These are phyloP conservation scores for Fraxinus greggii DNA, from an alignment of 305 asterid species.

Conservation along the genomic window DNA sequence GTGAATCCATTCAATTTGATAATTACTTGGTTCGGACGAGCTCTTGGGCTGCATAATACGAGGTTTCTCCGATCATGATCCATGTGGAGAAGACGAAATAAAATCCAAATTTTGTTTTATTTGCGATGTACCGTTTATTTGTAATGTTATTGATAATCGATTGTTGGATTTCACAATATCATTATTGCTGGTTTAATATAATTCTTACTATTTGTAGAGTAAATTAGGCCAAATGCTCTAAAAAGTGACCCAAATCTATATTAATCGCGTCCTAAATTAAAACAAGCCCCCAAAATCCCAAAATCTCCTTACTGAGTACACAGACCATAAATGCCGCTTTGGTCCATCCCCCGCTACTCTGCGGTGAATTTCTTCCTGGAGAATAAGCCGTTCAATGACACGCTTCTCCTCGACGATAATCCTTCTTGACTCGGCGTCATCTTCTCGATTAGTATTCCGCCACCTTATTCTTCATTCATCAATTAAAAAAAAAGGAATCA, in stretches of 20 bases:
- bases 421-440: slow-evolving; percentile 76
- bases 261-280: no score
- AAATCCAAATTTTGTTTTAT: not conserved
- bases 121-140: not conserved
- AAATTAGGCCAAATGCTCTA: no score
- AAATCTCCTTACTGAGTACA: no score
- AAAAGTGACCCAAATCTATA: no score
- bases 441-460: slow-evolving; percentile 25
- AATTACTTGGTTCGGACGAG: not conserved
- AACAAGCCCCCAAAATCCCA: no score
- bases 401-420: slow-evolving; percentile 61
- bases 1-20: not conserved
- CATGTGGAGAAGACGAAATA: not conserved
- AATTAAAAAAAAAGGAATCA: not conserved
- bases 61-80: not conserved
- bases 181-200: not conserved
- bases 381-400: slow-evolving; percentile 49
- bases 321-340: slow-evolving; percentile 5
- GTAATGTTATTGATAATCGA: not conserved
- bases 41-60: not conserved
- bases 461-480: slow-evolving; percentile 26
- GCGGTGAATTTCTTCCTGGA: slow-evolving; percentile 37
- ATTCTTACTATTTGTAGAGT: not conserved
- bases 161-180: not conserved
- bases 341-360: slow-evolving; percentile 36